A percentile compares a stretch with the other conserved stretches of the same genome.
These are phyloP conservation scores for Talaromyces proteolyticus DNA, from an alignment of 495 filamentous ascomycete species.

Conservation along the genomic window DNA sequence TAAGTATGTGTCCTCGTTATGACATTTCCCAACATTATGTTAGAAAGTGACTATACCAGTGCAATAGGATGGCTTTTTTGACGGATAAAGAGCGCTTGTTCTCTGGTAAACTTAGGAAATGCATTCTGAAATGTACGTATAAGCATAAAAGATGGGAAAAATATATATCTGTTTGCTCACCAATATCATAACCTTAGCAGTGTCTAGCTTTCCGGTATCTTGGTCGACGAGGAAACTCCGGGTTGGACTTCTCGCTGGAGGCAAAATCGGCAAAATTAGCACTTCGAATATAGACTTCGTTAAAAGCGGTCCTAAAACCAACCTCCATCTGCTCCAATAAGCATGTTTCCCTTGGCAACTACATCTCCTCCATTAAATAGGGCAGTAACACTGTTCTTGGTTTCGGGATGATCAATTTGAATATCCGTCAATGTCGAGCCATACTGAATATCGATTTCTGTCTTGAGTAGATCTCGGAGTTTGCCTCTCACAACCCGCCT, in stretches of 20 bases:
- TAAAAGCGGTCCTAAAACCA: no score
- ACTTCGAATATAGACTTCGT: no score
- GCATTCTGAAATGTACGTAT: not conserved
- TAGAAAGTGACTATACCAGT: not conserved
- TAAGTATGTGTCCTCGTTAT: not conserved
- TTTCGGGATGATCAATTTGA: not conserved
- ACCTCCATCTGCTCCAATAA: not conserved
- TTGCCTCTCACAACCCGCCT: not conserved
- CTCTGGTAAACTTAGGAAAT: not conserved
- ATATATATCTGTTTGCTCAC: not conserved
- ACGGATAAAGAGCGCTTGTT: not conserved
- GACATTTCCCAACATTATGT: not conserved
- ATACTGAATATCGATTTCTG: not conserved
- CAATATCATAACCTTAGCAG: not conserved
- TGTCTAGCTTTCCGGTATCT: not conserved
- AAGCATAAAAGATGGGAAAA: not conserved
- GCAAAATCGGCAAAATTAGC: no score
- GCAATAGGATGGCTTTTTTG: not conserved
- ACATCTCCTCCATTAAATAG: not conserved
- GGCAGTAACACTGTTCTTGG: not conserved
- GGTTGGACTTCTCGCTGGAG: not conserved
- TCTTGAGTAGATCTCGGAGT: not conserved
- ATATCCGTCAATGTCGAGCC: not conserved
- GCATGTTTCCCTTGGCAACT: constrained; percentile 8
- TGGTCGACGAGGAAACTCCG: not conserved